Conservation (phyloP, 1,284 basidiomycete genomes). For the Boletus albobrunnescens region DNA sequence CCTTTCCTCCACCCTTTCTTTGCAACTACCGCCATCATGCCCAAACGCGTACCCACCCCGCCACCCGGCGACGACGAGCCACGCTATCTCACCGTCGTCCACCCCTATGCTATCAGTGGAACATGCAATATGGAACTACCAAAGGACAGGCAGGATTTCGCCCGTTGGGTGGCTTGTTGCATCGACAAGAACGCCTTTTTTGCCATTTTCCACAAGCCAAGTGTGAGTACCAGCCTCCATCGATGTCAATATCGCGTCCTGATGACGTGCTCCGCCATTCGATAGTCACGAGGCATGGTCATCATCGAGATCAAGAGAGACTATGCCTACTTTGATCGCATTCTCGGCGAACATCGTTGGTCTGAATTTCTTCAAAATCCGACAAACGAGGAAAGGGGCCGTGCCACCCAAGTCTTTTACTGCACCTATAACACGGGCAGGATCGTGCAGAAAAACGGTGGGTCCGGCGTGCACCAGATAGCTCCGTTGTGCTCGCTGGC, state of each 20-base stretch:
- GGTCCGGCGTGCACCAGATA: constrained; percentile 4
- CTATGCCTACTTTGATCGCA: constrained; percentile 36
- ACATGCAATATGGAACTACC: constrained; percentile 49
- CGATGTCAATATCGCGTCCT: background rate
- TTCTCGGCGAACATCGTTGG: constrained; percentile 69
- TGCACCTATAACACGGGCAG: constrained; percentile 44
- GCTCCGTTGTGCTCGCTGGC: background rate
- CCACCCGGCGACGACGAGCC: constrained; percentile 55
- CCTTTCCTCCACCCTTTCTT: background rate
- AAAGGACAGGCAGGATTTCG: constrained; percentile 48
- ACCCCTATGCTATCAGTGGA: constrained; percentile 53
- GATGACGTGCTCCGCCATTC: background rate
- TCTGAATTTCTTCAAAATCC: constrained; percentile 47
- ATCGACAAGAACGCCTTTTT: constrained; percentile 46
- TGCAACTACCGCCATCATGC: constrained; percentile 42
- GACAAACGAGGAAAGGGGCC: constrained; percentile 38
- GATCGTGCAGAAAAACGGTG: constrained; percentile 44
- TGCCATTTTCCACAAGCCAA: constrained; percentile 61
- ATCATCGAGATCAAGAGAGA: constrained; percentile 54
- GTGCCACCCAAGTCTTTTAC: constrained; percentile 50
- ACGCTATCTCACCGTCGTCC: constrained; percentile 54
- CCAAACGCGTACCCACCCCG: constrained; percentile 53
- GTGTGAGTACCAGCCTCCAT: constrained; percentile 37
- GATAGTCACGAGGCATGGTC: constrained; percentile 60
- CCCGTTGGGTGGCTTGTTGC: constrained; percentile 61